Evolutionary conservation across 352 stramenopile genomes (phyloP).

Genomic region (Phytophthora crassamura): DNA sequence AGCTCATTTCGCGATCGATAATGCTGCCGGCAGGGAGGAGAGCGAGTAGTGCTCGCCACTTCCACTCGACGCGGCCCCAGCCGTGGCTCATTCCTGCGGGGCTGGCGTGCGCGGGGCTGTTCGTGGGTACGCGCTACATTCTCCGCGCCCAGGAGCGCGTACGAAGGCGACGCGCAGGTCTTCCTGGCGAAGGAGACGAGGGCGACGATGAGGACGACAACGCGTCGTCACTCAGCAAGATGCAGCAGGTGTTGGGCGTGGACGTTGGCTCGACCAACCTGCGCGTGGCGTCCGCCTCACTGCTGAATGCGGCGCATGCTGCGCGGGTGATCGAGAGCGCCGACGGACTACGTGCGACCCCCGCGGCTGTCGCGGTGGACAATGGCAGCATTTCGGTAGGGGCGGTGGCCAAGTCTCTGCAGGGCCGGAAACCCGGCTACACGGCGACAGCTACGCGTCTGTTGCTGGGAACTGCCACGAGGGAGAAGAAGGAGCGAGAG

Average conservation of each 20-base stretch:
- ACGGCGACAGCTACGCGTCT: slow-evolving; percentile 62
- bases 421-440: slow-evolving; percentile 63
- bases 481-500: slow-evolving; percentile 28
- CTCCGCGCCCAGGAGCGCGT: slow-evolving; percentile 67
- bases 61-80: slow-evolving; percentile 59
- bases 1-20: not conserved
- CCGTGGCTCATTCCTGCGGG: slow-evolving; percentile 62
- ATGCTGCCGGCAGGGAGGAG: not conserved
- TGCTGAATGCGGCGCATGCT: slow-evolving; percentile 20
- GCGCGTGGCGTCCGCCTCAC: slow-evolving; percentile 49
- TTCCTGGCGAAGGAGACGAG: slow-evolving; percentile 54
- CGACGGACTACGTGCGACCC: slow-evolving; percentile 59
- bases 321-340: slow-evolving; percentile 65
- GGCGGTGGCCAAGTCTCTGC: slow-evolving; percentile 51
- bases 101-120: slow-evolving; percentile 51
- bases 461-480: slow-evolving; percentile 42
- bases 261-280: slow-evolving; percentile 64
- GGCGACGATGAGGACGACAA: slow-evolving; percentile 21
- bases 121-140: slow-evolving; percentile 63
- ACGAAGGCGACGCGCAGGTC: slow-evolving; percentile 44
- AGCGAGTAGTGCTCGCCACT: slow-evolving; percentile 36
- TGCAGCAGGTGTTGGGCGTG: slow-evolving; percentile 60
- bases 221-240: slow-evolving; percentile 21
- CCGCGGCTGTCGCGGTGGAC: slow-evolving; percentile 64
- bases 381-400: slow-evolving; percentile 64